Conservation (phyloP, 192 early-diverging fungal species). For the Phlyctochytrium planicorne region DNA sequence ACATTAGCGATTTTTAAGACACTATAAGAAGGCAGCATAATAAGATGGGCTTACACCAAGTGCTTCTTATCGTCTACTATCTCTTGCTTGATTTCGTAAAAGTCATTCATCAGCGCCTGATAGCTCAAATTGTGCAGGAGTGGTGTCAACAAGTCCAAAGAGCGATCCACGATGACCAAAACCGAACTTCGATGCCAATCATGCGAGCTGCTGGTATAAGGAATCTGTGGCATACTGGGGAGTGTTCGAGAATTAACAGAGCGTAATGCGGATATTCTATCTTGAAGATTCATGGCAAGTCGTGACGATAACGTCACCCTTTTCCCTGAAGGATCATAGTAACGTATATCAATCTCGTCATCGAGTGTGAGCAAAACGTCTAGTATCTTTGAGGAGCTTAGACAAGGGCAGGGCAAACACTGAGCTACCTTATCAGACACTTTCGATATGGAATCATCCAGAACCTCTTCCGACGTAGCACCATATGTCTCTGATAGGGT, state of each 20-base stretch:
- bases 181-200: constrained; percentile 57
- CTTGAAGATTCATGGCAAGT: constrained; percentile 58
- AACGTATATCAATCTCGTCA: constrained; percentile 66
- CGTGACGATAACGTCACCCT: constrained; percentile 29
- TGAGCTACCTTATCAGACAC: constrained; percentile 44
- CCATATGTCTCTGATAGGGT: constrained; percentile 33
- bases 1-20: no score
- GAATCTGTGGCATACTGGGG: constrained; percentile 62
- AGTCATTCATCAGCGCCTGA: constrained; percentile 96
- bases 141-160: constrained; percentile 85
- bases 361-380: constrained; percentile 45
- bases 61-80: no score
- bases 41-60: no score
- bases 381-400: constrained; percentile 21
- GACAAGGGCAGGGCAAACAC: constrained; percentile 41
- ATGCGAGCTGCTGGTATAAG: constrained; percentile 31
- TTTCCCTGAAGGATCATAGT: constrained; percentile 76
- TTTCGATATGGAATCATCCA: constrained; percentile 21
- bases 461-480: constrained; percentile 15
- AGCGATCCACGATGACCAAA: constrained; percentile 87
- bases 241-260: constrained; percentile 62
- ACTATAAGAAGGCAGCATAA: no score
- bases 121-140: constrained; percentile 98
- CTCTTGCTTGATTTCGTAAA: constrained; percentile 53
- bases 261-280: constrained; percentile 79